Percentiles rank a stretch among this genome's conserved stretches.
Conservation (phyloP, 805 yeast species). For the Kazachstania kunashirensis region DNA sequence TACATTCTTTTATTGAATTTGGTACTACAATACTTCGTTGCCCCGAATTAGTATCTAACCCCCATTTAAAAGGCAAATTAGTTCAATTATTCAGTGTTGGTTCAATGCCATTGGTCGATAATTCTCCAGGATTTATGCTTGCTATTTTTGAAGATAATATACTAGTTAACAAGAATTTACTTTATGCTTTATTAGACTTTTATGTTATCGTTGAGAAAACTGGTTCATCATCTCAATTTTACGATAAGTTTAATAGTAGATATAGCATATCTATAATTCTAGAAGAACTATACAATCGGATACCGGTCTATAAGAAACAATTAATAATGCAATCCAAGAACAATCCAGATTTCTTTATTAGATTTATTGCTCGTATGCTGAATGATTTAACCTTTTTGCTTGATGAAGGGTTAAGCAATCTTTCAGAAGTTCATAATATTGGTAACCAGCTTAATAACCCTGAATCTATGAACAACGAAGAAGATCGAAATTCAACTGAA, state of each 20-base stretch:
- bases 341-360: constrained; percentile 75
- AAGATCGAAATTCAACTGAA: constrained; percentile 39
- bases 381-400: constrained; percentile 87
- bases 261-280: constrained; percentile 76
- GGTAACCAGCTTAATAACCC: constrained; percentile 32
- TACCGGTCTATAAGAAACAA: constrained; percentile 56
- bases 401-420: constrained; percentile 80
- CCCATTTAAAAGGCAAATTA: constrained; percentile 80
- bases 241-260: constrained; percentile 89
- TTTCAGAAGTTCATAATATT: constrained; percentile 65
- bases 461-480: background rate
- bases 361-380: constrained; percentile 88
- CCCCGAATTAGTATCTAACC: constrained; percentile 79
- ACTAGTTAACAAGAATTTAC: constrained; percentile 51
- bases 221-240: constrained; percentile 89
- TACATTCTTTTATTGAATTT: constrained; percentile 56
- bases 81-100: constrained; percentile 78
- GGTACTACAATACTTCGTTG: constrained; percentile 68
- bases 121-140: constrained; percentile 64
- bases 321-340: constrained; percentile 55
- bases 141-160: constrained; percentile 54
- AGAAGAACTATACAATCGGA: constrained; percentile 68
- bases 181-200: constrained; percentile 78
- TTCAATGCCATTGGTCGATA: constrained; percentile 45
- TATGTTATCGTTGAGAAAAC: constrained; percentile 94